Conservation (phyloP, 257 asterid species). For the Petrea volubilis region DNA sequence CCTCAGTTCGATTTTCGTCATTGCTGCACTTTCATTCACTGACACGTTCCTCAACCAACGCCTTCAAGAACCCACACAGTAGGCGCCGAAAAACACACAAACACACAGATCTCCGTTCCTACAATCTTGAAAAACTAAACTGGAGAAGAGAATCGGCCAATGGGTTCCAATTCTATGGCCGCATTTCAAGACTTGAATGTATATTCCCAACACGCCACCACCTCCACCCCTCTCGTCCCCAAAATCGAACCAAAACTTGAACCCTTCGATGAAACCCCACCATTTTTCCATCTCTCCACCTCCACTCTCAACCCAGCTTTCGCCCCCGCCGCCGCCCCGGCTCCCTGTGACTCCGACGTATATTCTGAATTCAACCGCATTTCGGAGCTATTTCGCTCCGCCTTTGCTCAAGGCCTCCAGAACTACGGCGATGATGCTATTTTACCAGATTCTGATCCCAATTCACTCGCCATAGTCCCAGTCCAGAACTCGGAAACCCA, state of each 20-base stretch:
- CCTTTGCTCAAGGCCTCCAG: constrained; percentile 30
- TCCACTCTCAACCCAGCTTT: too few relatives aligned
- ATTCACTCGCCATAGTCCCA: constrained; percentile 49
- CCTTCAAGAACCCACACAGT: too few relatives aligned
- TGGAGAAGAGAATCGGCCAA: background rate
- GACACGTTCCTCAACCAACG: too few relatives aligned
- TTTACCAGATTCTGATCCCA: constrained; percentile 31
- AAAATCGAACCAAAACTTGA: constrained; percentile 53
- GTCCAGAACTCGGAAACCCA: constrained; percentile 35
- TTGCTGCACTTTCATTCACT: too few relatives aligned
- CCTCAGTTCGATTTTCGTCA: too few relatives aligned
- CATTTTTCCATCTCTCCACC: background rate
- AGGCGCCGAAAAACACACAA: too few relatives aligned
- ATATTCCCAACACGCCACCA: constrained; percentile 25
- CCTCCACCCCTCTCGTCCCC: constrained; percentile 26
- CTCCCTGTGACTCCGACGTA: constrained; percentile 32
- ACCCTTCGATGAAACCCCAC: constrained; percentile 44
- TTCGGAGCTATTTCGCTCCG: constrained; percentile 48
- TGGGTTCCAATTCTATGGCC: constrained; percentile 28
- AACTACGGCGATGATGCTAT: constrained; percentile 13
- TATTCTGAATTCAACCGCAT: constrained; percentile 55
- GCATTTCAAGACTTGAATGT: constrained; percentile 47
- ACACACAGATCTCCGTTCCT: too few relatives aligned
- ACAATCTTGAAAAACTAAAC: too few relatives aligned
- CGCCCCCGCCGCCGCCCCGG: background rate